A percentile compares a stretch with the other conserved stretches of the same genome.
Conservation (phyloP, 306 rosid species). For the Vachellia pachyceras region DNA sequence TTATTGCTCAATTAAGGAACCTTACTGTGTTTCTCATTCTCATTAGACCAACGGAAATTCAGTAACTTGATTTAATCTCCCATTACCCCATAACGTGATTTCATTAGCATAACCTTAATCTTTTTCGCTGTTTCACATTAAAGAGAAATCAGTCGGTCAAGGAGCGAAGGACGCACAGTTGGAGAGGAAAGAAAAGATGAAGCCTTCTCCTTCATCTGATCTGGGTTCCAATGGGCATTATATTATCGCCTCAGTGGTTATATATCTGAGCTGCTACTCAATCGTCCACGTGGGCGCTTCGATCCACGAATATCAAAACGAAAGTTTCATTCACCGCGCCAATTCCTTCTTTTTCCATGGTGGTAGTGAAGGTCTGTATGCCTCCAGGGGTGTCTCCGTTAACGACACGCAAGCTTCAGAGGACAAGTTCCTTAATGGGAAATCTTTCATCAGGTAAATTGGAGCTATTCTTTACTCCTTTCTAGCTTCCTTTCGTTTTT, state of each 20-base stretch:
- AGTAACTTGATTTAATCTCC: background rate
- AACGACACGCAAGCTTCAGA: conserved; percentile 45
- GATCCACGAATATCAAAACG: conserved; percentile 71
- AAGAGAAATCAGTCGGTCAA: conserved; percentile 16
- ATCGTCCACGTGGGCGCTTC: conserved; percentile 61
- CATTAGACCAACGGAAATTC: background rate
- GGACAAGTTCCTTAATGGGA: conserved; percentile 63
- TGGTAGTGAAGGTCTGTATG: conserved; percentile 81
- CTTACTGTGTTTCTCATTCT: background rate
- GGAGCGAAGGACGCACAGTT: background rate
- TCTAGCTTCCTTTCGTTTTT: background rate
- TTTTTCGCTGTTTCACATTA: conserved; percentile 8
- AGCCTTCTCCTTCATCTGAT: conserved; percentile 32
- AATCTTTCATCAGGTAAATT: conserved; percentile 71
- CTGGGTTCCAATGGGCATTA: conserved; percentile 41
- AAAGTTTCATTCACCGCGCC: conserved; percentile 63
- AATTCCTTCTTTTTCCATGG: conserved; percentile 87
- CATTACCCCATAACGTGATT: conserved; percentile 6
- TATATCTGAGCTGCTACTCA: conserved; percentile 33
- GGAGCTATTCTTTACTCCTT: background rate
- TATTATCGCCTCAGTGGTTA: conserved; percentile 20
- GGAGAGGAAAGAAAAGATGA: conserved; percentile 12
- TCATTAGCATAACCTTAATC: background rate
- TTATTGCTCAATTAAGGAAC: background rate
- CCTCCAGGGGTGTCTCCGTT: conserved; percentile 46